Conservation (phyloP, 1,139 yeast genomes). For the Geotrichum aggregatum region DNA sequence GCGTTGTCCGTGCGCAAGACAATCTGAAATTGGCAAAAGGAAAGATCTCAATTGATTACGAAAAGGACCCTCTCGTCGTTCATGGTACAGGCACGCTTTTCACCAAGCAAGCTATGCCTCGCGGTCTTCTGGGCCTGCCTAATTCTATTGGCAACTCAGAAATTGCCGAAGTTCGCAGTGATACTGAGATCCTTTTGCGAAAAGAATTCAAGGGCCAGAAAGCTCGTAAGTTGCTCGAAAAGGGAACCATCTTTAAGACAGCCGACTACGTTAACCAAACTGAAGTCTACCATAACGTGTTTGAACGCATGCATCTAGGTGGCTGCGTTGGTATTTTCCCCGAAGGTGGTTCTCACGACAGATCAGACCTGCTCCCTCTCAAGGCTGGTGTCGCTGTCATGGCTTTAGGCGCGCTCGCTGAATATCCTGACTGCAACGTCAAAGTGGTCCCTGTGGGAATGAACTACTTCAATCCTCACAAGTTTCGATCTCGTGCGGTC, state of each 20-base stretch:
- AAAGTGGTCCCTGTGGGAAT: constrained; percentile 93
- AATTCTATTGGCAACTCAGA: constrained; percentile 75
- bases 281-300: constrained; percentile 73
- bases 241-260: constrained; percentile 60
- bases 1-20: constrained; percentile 91
- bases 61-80: constrained; percentile 45
- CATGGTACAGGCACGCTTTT: constrained; percentile 68
- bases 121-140: constrained; percentile 75
- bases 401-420: constrained; percentile 90
- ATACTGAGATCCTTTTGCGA: constrained; percentile 64
- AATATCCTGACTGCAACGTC: constrained; percentile 62
- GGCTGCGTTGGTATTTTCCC: constrained; percentile 94
- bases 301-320: constrained; percentile 71
- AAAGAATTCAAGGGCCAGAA: constrained; percentile 64
- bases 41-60: constrained; percentile 49
- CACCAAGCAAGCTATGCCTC: constrained; percentile 57
- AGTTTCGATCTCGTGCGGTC: constrained; percentile 90
- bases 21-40: constrained; percentile 62
- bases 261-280: constrained; percentile 87
- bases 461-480: constrained; percentile 95
- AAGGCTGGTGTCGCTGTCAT: constrained; percentile 97
- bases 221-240: constrained; percentile 38
- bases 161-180: constrained; percentile 63
- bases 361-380: constrained; percentile 83
- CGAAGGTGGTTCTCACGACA: constrained; percentile 95